Evolutionary conservation across 2,329 filamentous ascomycete genomes (phyloP).

Genomic region (Bipolaris oryzae): DNA sequence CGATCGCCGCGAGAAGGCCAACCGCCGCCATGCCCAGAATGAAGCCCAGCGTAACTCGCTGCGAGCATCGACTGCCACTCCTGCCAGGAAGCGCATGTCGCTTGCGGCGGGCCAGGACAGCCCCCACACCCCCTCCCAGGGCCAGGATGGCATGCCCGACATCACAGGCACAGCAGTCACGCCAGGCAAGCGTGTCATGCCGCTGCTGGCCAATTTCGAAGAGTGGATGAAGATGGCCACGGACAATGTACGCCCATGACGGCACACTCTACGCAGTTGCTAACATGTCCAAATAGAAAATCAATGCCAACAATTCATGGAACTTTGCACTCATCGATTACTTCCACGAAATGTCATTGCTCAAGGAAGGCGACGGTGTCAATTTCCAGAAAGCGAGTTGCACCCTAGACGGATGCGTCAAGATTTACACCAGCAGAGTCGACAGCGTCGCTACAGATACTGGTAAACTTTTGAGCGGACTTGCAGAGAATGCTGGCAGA

Average conservation of each 20-base stretch:
- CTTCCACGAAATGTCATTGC: slow-evolving; percentile 97
- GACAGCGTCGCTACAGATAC: slow-evolving; percentile 98
- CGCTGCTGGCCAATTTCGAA: slow-evolving; percentile 96
- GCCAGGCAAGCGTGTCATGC: slow-evolving; percentile 87
- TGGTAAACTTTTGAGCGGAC: slow-evolving; percentile 87
- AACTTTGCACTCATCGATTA: slow-evolving; percentile 99
- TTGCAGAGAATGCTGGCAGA: slow-evolving; percentile 81
- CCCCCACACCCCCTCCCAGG: slow-evolving; percentile 56
- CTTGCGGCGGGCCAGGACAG: slow-evolving; percentile 57
- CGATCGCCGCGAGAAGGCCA: slow-evolving; percentile 89
- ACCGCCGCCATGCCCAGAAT: slow-evolving; percentile 84
- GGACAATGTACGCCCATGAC: slow-evolving; percentile 67
- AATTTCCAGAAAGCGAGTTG: slow-evolving; percentile 99
- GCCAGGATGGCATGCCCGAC: slow-evolving; percentile 60
- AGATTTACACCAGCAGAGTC: slow-evolving; percentile 98
- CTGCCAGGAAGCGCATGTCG: slow-evolving; percentile 67
- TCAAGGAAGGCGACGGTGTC: slow-evolving; percentile 95
- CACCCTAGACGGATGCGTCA: slow-evolving; percentile 96
- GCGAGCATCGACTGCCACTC: slow-evolving; percentile 74
- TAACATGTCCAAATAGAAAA: slow-evolving; percentile 55
- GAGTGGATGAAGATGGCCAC: slow-evolving; percentile 99
- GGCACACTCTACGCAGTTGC: slow-evolving; percentile 1
- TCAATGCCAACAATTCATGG: slow-evolving; percentile 98
- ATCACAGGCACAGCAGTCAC: slow-evolving; percentile 80
- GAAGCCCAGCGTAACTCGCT: slow-evolving; percentile 93